These are phyloP conservation scores for Cladophialophora yegresii DNA, from an alignment of 2,329 filamentous ascomycete genomes.

Conservation along the genomic window DNA sequence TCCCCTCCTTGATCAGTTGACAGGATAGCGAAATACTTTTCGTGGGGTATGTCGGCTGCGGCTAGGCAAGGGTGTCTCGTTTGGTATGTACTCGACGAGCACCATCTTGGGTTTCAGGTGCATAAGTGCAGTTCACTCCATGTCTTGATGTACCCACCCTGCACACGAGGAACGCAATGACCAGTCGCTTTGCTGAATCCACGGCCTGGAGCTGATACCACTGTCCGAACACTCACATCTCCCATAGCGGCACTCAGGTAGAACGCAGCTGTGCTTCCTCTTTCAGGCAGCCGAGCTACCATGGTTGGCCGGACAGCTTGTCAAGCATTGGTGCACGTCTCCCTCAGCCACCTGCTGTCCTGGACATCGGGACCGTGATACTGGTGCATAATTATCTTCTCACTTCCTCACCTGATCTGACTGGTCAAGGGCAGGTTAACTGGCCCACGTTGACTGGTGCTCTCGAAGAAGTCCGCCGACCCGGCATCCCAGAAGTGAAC, in stretches of 20 bases:
- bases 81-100: conserved; percentile 1
- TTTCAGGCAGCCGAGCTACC: background rate
- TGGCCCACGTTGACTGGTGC: background rate
- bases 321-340: background rate
- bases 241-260: background rate
- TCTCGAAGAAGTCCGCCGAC: background rate
- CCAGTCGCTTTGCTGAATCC: background rate
- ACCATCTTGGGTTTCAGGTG: conserved; percentile 1
- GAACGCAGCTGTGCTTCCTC: background rate
- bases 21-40: conserved; percentile 1
- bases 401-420: background rate
- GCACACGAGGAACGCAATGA: background rate
- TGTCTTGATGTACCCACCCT: conserved; percentile 1
- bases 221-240: background rate
- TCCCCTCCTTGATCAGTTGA: conserved; percentile 1
- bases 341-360: background rate
- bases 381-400: background rate
- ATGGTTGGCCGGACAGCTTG: background rate
- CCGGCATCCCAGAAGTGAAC: background rate
- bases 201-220: background rate
- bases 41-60: conserved; percentile 4
- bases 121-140: background rate
- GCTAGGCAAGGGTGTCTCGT: conserved; percentile 1
- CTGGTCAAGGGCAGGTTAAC: too few species aligned
- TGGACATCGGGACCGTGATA: background rate